Percentiles rank a stretch among this genome's conserved stretches.
Conservation (phyloP, 1,284 basidiomycete genomes). For the Trichosporon sp. region DNA sequence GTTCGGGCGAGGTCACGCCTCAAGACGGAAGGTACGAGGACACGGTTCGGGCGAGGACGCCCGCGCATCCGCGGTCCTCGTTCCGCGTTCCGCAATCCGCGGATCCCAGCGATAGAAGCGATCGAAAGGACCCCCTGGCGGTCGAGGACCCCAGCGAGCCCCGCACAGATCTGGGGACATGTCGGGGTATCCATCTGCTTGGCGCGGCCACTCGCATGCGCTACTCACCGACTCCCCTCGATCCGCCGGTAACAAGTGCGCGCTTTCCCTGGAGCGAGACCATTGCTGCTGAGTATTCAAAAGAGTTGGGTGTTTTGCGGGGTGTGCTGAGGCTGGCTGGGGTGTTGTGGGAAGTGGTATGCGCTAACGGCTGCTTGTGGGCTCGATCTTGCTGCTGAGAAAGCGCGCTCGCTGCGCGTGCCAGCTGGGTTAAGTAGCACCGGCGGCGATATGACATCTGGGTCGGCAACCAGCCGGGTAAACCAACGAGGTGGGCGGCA, state of each 20-base stretch:
- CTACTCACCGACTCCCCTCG: slow-evolving; percentile 23
- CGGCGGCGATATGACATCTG: neutral
- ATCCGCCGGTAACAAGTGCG: slow-evolving; percentile 27
- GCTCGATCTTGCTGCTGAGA: neutral
- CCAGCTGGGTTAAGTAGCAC: neutral
- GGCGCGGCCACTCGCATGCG: neutral
- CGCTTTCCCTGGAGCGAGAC: slow-evolving; percentile 23
- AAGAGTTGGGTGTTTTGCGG: too few relatives aligned
- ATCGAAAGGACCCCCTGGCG: too few relatives aligned
- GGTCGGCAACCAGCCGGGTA: neutral
- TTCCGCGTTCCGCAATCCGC: too few relatives aligned
- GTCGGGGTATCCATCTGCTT: neutral
- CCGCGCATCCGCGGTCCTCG: too few relatives aligned
- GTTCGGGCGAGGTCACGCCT: neutral
- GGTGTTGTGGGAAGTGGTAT: neutral
- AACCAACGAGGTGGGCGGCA: neutral
- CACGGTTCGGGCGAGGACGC: too few relatives aligned
- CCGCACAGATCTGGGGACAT: neutral
- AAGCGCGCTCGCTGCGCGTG: neutral
- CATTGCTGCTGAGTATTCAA: slow-evolving; percentile 6
- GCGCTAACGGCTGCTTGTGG: neutral
- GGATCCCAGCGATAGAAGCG: neutral
- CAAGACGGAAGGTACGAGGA: too few relatives aligned
- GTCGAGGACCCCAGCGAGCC: too few relatives aligned
- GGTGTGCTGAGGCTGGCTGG: too few relatives aligned